phyloP scores from a whole-genome alignment of 805 yeast species.

The Sungouiozyma intestinalis region DNA sequence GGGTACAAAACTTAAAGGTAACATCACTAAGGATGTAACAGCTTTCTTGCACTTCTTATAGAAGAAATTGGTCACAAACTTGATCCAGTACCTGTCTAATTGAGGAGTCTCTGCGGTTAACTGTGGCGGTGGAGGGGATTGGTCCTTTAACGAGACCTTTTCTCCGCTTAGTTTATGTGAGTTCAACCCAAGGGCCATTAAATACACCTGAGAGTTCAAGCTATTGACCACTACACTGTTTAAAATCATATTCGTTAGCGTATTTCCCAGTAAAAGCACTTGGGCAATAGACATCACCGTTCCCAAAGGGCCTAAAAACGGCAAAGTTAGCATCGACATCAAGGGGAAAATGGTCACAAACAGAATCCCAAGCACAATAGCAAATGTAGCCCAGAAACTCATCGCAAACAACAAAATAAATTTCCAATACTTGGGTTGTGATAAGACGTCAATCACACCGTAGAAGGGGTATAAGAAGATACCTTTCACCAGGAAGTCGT shows the following conservation, averaged over 20 bases:
- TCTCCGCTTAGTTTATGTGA: background rate
- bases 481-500: slow-evolving; percentile 9
- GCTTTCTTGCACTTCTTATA: background rate
- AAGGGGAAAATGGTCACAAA: slow-evolving; percentile 23
- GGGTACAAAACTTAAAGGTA: slow-evolving; percentile 22
- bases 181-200: background rate
- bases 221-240: slow-evolving; percentile 5
- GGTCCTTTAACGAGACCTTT: background rate
- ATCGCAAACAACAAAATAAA: slow-evolving; percentile 17
- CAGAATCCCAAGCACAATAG: slow-evolving; percentile 13
- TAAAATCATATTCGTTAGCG: slow-evolving; percentile 17
- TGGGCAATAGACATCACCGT: slow-evolving; percentile 21
- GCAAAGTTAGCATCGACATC: slow-evolving; percentile 12
- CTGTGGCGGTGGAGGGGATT: background rate
- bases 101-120: background rate
- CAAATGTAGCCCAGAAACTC: slow-evolving; percentile 16
- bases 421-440: slow-evolving; percentile 21
- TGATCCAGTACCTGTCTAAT: background rate
- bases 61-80: background rate
- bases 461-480: slow-evolving; percentile 16
- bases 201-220: background rate
- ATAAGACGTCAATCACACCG: slow-evolving; percentile 21
- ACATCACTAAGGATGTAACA: background rate
- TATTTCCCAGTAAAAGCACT: slow-evolving; percentile 23
- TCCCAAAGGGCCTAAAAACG: slow-evolving; percentile 24